Conservation (phyloP, 169 alveolate species). For the Theileria equi region DNA sequence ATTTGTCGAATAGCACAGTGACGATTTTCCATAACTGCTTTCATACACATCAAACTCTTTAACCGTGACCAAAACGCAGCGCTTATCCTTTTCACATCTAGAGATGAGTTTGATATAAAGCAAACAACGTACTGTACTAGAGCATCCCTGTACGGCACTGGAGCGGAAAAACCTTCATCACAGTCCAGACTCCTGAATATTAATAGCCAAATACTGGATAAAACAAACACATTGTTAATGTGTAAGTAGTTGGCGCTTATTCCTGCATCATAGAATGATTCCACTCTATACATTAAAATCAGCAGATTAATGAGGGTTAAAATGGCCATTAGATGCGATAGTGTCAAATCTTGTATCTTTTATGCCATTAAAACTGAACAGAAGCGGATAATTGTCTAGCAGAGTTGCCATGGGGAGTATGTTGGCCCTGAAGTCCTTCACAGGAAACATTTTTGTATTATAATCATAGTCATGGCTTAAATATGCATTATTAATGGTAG, state of each 20-base stretch:
- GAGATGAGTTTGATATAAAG: not conserved
- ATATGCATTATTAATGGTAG: too few species aligned
- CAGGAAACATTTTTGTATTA: too few species aligned
- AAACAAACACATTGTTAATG: constrained; percentile 55
- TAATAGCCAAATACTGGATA: not conserved
- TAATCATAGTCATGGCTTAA: too few species aligned
- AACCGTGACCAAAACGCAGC: constrained; percentile 46
- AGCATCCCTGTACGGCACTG: constrained; percentile 45
- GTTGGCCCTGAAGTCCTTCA: too few species aligned
- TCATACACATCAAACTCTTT: constrained; percentile 46
- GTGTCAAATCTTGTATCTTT: too few species aligned
- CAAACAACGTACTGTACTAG: constrained; percentile 14
- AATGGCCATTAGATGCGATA: too few species aligned
- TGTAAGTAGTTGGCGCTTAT: constrained; percentile 31
- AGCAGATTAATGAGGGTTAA: too few species aligned
- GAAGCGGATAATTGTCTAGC: not conserved
- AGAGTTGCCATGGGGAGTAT: too few species aligned
- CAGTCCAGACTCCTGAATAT: constrained; percentile 39
- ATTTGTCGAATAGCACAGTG: constrained; percentile 38
- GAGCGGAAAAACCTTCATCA: not conserved
- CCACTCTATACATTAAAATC: too few species aligned
- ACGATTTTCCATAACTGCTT: constrained; percentile 35
- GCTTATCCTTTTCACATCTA: constrained; percentile 46
- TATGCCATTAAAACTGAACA: not conserved
- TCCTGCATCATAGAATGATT: constrained; percentile 11